A percentile compares a stretch with the other conserved stretches of the same genome.
These are phyloP conservation scores for Piper longum DNA, from an alignment of 164 flowering plant species.

Conservation along the genomic window DNA sequence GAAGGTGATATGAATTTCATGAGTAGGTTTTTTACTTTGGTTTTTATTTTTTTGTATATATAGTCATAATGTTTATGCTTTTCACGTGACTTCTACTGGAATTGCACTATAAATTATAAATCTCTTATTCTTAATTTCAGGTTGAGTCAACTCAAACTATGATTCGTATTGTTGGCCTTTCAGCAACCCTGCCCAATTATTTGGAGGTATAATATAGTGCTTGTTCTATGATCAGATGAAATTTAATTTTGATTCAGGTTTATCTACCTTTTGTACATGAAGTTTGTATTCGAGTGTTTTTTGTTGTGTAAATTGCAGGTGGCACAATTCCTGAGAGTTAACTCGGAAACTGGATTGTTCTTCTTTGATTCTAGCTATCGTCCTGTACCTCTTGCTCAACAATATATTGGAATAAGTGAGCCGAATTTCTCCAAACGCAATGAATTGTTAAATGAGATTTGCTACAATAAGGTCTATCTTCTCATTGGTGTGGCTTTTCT, in stretches of 20 bases:
- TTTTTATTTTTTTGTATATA: no score
- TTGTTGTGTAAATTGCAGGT: slow-evolving; percentile 32
- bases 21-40: no score
- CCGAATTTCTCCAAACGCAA: slow-evolving; percentile 71
- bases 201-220: slow-evolving; percentile 42
- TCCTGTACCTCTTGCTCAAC: slow-evolving; percentile 98
- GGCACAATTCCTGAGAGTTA: slow-evolving; percentile 91
- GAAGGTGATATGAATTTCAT: no score
- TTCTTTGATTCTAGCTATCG: slow-evolving; percentile 97
- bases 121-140: slow-evolving; percentile 22
- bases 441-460: slow-evolving; percentile 64
- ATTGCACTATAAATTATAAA: neutral
- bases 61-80: no score
- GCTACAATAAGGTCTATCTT: slow-evolving; percentile 69
- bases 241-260: neutral
- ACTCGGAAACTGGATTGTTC: slow-evolving; percentile 82
- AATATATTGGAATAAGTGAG: slow-evolving; percentile 92
- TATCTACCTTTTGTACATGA: neutral
- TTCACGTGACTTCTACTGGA: neutral
- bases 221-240: neutral
- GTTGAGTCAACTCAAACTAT: slow-evolving; percentile 94
- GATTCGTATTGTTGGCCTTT: slow-evolving; percentile 98
- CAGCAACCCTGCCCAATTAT: slow-evolving; percentile 96
- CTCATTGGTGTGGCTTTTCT: neutral
- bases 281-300: neutral